Conservation (phyloP, 2,329 filamentous ascomycete genomes). For the Colletotrichum truncatum region DNA sequence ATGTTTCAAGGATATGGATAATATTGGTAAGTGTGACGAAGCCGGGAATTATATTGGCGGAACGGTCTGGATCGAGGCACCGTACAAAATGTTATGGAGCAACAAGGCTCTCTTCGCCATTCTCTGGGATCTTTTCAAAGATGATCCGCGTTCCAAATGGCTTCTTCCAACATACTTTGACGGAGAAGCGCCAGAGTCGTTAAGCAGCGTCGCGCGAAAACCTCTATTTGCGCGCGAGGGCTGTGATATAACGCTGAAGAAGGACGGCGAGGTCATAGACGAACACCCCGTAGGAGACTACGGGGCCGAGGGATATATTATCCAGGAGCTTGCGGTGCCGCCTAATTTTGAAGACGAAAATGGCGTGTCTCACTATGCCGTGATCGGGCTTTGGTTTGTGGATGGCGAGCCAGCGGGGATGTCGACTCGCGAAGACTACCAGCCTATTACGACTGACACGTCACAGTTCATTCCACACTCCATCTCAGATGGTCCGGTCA, state of each 20-base stretch:
- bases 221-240: slow-evolving; percentile 9
- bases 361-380: not conserved
- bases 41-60: not conserved
- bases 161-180: not conserved
- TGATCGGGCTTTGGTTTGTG: slow-evolving; percentile 4
- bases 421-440: not conserved
- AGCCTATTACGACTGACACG: not conserved
- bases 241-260: not conserved
- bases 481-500: slow-evolving; percentile 3
- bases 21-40: not conserved
- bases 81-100: not conserved
- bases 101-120: slow-evolving; percentile 3
- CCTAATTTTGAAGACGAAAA: slow-evolving; percentile 2
- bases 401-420: slow-evolving; percentile 2
- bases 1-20: slow-evolving; percentile 2
- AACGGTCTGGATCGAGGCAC: not conserved
- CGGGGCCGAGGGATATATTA: not conserved
- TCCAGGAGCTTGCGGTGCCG: not conserved
- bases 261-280: not conserved
- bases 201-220: slow-evolving; percentile 2
- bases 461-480: slow-evolving; percentile 7
- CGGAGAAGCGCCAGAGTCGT: not conserved
- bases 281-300: not conserved
- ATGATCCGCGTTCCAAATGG: not conserved
- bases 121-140: not conserved